Evolutionary conservation across 345 rosid genomes (phyloP), one percentile per base, ranked within the genome.

Genomic region (Ceriops zippeliana): DNA sequence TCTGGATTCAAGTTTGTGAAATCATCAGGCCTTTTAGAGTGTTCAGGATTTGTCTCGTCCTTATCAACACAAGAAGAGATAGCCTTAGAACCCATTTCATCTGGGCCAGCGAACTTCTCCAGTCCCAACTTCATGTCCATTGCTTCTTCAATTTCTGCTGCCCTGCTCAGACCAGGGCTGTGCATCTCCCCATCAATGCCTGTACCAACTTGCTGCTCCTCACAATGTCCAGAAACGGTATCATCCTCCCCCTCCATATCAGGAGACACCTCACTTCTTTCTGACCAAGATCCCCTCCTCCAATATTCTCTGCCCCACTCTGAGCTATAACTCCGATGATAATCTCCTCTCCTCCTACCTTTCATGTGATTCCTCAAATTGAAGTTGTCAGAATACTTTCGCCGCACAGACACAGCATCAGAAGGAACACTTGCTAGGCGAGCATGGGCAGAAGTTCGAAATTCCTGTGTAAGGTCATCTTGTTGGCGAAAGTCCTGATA

Each of bases 281-380:
- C 96, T 2, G 92, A 86, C 90, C 90, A 87, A 28, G 97, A 82
- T 2, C 89, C 85, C 32, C 79, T 83, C 81, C 93, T 86, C 71
- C 89, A 91, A 57, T 83, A 78, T 24, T 86, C 96, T 78, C 85
- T 82, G 65, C 86, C 84, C 77, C 84, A 89, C 58, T 90, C 97
- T 1, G 83, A 84, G 58, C 85, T 80, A 68, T 79, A 73, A 67
- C 78, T 73, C 65, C 80, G 86, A 49, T 81, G 73, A 58, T 83
- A 75, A 57, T 86, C 93, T 32, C 86, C 86, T 72, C 80, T 81
- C 81, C 85, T 87, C 85, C 89, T 85, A 72, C 90, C 95, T 73
- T 83, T 87, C 32, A 77, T 28, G 68, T 70, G 53, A 78, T 83
- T 87, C 79, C 82, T 83, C 31, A 86, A 63, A 77, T 66, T 83